These are phyloP conservation scores for Austroboletus festivus DNA, from an alignment of 768 basidiomycete genomes.

Conservation along the genomic window DNA sequence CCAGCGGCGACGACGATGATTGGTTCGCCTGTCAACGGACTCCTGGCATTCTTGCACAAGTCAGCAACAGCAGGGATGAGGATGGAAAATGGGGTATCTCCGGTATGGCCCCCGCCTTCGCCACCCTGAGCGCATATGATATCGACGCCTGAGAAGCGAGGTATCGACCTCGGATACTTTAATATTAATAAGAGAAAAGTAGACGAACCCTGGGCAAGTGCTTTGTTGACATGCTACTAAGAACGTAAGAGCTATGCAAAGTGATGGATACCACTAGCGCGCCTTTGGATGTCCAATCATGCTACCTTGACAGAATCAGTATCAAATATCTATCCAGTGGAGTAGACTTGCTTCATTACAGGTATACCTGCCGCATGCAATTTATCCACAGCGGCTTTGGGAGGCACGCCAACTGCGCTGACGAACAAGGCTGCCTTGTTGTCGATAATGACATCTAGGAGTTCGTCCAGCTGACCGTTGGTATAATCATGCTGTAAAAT, in stretches of 20 bases:
- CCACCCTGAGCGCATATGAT: conserved; percentile 88
- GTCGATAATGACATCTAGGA: conserved; percentile 76
- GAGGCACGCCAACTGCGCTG: conserved; percentile 81
- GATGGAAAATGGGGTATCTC: conserved; percentile 76
- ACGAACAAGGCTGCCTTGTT: conserved; percentile 76
- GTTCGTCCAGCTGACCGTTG: conserved; percentile 68
- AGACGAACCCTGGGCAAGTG: conserved; percentile 60
- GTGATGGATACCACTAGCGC: background rate
- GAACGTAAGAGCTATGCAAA: background rate
- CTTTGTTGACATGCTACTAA: conserved; percentile 65
- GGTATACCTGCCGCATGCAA: conserved; percentile 75
- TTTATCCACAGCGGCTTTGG: conserved; percentile 77
- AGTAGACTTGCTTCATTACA: conserved; percentile 73
- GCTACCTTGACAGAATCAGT: conserved; percentile 34
- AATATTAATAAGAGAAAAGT: background rate
- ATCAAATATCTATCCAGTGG: background rate
- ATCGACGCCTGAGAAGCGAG: conserved; percentile 59
- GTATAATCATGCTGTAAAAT: conserved; percentile 64
- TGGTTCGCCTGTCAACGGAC: conserved; percentile 75
- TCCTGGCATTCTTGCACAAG: conserved; percentile 62
- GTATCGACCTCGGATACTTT: background rate
- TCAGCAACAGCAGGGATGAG: conserved; percentile 83
- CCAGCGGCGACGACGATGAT: conserved; percentile 81
- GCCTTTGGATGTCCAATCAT: conserved; percentile 88
- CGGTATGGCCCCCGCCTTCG: conserved; percentile 88